A percentile compares a stretch with the other conserved stretches of the same genome.
phyloP scores from a whole-genome alignment of 129 eudicot species.

The Heracleum sosnowskyi region DNA sequence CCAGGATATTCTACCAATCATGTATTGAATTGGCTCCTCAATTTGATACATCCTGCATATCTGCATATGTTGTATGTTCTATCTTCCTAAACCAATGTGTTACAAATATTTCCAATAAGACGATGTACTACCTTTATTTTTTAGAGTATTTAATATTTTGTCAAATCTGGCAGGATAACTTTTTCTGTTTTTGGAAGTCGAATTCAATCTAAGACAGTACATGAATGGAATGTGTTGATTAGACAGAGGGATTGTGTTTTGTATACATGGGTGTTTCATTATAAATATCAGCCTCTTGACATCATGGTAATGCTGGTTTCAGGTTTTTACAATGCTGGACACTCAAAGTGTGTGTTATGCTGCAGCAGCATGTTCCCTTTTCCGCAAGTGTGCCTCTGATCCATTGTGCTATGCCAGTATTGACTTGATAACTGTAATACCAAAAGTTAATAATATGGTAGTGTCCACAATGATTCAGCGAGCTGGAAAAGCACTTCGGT shows the following conservation, averaged over 20 bases:
- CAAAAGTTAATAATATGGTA: conserved; percentile 60
- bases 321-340: conserved; percentile 71
- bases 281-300: too few relatives aligned
- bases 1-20: too few relatives aligned
- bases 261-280: not conserved
- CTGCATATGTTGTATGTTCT: not conserved
- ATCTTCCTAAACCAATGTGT: too few relatives aligned
- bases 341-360: conserved; percentile 57
- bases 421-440: conserved; percentile 54
- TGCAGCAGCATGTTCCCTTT: conserved; percentile 66
- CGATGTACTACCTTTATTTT: not conserved
- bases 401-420: conserved; percentile 57
- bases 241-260: not conserved
- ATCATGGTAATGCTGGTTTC: conserved; percentile 13
- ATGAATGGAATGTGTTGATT: not conserved
- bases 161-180: not conserved
- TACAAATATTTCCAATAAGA: not conserved
- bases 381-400: conserved; percentile 63
- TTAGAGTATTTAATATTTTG: not conserved
- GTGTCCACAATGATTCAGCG: conserved; percentile 66
- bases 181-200: not conserved
- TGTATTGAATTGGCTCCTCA: too few relatives aligned
- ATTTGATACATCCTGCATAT: not conserved
- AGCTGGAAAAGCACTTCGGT: conserved; percentile 69
- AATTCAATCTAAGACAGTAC: not conserved